A percentile compares a stretch with the other conserved stretches of the same genome.
Conservation (phyloP, 768 basidiomycete genomes). For the Phylloporus sp. region DNA sequence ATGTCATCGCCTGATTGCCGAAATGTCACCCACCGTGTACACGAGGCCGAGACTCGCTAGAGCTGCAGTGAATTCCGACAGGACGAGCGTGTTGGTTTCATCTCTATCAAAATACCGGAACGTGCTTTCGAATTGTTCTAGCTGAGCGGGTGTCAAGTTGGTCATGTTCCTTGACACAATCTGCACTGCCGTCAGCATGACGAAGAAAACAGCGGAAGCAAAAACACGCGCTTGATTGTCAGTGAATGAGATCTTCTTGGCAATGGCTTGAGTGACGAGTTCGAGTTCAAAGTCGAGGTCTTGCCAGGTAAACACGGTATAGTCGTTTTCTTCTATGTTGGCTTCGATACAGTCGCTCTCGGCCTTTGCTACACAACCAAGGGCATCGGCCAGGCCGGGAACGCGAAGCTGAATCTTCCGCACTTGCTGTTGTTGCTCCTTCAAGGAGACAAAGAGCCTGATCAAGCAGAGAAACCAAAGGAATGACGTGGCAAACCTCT, state of each 20-base stretch:
- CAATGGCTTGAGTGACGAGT: slow-evolving; percentile 71
- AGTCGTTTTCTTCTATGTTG: slow-evolving; percentile 96
- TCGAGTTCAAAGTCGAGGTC: slow-evolving; percentile 89
- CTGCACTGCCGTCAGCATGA: slow-evolving; percentile 37
- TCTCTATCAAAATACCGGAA: slow-evolving; percentile 98
- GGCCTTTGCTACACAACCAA: slow-evolving; percentile 52
- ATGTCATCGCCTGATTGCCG: not conserved
- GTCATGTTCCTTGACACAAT: slow-evolving; percentile 92
- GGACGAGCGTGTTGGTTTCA: slow-evolving; percentile 78
- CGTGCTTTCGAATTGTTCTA: slow-evolving; percentile 95
- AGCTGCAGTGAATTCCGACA: slow-evolving; percentile 89
- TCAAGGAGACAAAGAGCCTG: not conserved
- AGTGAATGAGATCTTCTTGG: slow-evolving; percentile 91
- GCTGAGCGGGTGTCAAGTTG: slow-evolving; percentile 89
- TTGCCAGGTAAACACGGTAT: slow-evolving; percentile 83
- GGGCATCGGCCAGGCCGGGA: slow-evolving; percentile 54
- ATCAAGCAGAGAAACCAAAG: slow-evolving; percentile 8
- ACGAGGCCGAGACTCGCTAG: slow-evolving; percentile 92
- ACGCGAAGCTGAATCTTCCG: slow-evolving; percentile 62
- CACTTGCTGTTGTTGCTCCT: slow-evolving; percentile 74
- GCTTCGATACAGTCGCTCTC: slow-evolving; percentile 78
- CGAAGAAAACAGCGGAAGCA: not conserved
- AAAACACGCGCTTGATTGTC: slow-evolving; percentile 77
- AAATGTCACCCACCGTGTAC: slow-evolving; percentile 56
- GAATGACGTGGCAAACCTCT: slow-evolving; percentile 44